Conservation (phyloP, 805 yeast genomes). For the Blastobotrys attinorum region DNA sequence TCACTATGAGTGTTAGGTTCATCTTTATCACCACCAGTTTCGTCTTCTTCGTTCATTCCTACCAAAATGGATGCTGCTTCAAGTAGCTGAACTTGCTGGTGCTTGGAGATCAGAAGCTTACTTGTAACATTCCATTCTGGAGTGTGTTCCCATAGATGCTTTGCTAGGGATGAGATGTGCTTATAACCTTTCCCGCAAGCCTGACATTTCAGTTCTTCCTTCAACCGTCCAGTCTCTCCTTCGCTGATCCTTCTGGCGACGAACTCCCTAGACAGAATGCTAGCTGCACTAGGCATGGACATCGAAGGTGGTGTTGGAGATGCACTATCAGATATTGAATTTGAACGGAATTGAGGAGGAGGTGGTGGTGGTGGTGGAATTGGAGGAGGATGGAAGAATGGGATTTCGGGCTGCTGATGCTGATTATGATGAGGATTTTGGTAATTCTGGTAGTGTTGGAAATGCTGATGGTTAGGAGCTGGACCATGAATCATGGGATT, state of each 20-base stretch:
- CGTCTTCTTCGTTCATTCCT: slow-evolving; percentile 50
- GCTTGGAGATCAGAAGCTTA: slow-evolving; percentile 72
- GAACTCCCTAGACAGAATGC: slow-evolving; percentile 37
- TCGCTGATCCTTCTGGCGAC: slow-evolving; percentile 78
- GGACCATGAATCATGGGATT: too few species aligned
- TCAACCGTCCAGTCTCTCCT: slow-evolving; percentile 77
- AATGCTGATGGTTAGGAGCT: too few species aligned
- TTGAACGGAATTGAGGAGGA: too few species aligned
- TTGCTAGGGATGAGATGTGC: slow-evolving; percentile 80
- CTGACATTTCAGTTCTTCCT: slow-evolving; percentile 80
- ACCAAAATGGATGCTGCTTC: slow-evolving; percentile 69
- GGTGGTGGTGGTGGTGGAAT: too few species aligned
- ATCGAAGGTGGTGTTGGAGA: too few species aligned
- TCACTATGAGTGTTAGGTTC: not conserved
- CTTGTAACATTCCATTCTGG: slow-evolving; percentile 90
- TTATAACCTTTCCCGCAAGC: slow-evolving; percentile 90
- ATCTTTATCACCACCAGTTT: too few species aligned
- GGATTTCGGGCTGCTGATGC: too few species aligned
- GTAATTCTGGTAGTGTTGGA: too few species aligned
- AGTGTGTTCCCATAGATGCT: slow-evolving; percentile 89
- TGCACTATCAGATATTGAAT: too few species aligned
- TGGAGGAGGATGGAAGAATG: too few species aligned
- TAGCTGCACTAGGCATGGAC: slow-evolving; percentile 1
- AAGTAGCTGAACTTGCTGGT: slow-evolving; percentile 76
- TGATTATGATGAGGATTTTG: too few species aligned